A percentile compares a stretch with the other conserved stretches of the same genome.
Evolutionary conservation across 2,329 filamentous ascomycete species (phyloP).

Genomic region (Zopfia rhizophila): DNA sequence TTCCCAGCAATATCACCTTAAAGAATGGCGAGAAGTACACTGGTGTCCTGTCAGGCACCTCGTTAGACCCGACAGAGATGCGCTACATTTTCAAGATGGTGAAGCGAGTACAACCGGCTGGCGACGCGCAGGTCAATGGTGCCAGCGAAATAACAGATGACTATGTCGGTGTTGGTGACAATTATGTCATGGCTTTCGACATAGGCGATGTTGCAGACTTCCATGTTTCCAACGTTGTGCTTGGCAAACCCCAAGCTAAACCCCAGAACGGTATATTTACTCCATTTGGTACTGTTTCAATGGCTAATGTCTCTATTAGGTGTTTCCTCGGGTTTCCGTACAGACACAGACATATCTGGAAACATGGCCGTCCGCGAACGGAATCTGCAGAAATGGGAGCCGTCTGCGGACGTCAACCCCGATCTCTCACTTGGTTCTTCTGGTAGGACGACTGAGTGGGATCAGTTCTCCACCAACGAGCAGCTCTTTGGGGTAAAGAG

Average conservation of each 20-base stretch:
- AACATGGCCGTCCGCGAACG: conserved; percentile 76
- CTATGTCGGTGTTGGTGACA: conserved; percentile 59
- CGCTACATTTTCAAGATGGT: conserved; percentile 74
- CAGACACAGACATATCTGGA: conserved; percentile 88
- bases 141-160: conserved; percentile 51
- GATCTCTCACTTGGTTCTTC: conserved; percentile 77
- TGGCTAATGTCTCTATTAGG: conserved; percentile 10
- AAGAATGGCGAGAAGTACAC: conserved; percentile 70
- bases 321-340: conserved; percentile 74
- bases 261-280: conserved; percentile 66
- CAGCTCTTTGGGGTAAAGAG: conserved; percentile 86
- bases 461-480: conserved; percentile 94
- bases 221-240: conserved; percentile 63
- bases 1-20: conserved; percentile 65
- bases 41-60: conserved; percentile 69
- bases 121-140: conserved; percentile 59
- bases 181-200: conserved; percentile 68
- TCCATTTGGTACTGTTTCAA: conserved; percentile 2
- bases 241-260: conserved; percentile 62
- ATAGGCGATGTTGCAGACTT: conserved; percentile 69
- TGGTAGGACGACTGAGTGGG: conserved; percentile 69
- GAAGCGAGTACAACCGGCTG: conserved; percentile 58
- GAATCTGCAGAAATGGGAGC: conserved; percentile 83
- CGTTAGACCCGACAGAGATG: conserved; percentile 62
- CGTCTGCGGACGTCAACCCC: conserved; percentile 67